Evolutionary conservation across 208 protist species (phyloP), one percentile per base, ranked within the genome.

Genomic region (Acanthamoeba royreba): DNA sequence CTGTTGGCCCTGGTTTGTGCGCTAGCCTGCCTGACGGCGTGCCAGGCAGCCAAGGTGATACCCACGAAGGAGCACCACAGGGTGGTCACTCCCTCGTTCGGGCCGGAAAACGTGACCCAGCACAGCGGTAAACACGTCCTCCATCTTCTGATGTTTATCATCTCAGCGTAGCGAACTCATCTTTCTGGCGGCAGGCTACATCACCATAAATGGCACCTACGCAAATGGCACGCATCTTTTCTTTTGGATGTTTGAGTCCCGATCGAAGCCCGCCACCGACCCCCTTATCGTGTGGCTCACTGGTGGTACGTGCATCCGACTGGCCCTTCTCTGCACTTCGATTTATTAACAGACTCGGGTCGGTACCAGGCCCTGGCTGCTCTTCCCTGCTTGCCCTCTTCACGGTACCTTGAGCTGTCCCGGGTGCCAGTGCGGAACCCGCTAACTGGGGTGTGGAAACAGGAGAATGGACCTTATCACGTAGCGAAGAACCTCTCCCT

Each of bases 211-310:
- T 40, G 77, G 77, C 42, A 86, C 77, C 45, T 86, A 86, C 31
- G 45, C 19, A 28, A 55, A 86, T 42, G 77, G 77, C 22, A 86
- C 45, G 5, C 77, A 86, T 22, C 17, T 86, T 19, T 86, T 86
- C 77, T 86, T 86, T 40, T 86, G 77, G 77, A 86, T 86, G 77
- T 86, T 86, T 17, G 77, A 86, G 43, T 86, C 77, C 0, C 77
- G 77, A 13, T 86, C 77, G 22, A 86, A 86, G 77, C 77, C 77
- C 13, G 0, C 45, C 43, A 86, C 45, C 11, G 77, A 86, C 42
- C 77, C 77, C 43, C 31, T 86, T 17, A 55, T 86, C 43, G 42
- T 86, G 4, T 86, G 77, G 77, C 77, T 86, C 43, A 86, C 77
- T 2, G 77, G 77, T 7, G 77, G 77, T 58, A 49, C 77, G 2